Base-by-base conservation (phyloP, 768 basidiomycete species). In the Suillus fuscotomentosus region DNA sequence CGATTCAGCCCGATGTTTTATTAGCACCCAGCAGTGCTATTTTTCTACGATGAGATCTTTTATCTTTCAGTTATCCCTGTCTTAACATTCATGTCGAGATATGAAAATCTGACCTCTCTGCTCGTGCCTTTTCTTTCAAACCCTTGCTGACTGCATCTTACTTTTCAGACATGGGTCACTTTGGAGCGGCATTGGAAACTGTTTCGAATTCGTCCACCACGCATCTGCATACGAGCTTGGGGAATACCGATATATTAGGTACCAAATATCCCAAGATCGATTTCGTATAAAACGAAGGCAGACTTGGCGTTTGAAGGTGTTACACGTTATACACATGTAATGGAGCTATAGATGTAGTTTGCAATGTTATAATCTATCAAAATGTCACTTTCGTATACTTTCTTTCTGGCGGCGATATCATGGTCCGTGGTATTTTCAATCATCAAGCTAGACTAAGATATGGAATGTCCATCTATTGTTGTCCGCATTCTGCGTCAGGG, bases 51-150 rank as follows among this genome's bases (percentile, higher is more conserved):
- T 73, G 72, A 72, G 63, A 69, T 43, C 36, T 20, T 17, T 62
- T 39, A 66, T 51, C 60, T 22, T 67, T 73, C 72, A 72, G 72
- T 72, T 72, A 72, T 72, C 72, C 72, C 72, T 72, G 72, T 72
- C 72, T 72, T 73, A 72, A 72, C 67, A 47, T 39, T 31, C 50
- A 55, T 72, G 72, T 72, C 72, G 72, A 72, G 66, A 67, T 59
- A 4, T 65, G 59, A 65, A 65, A 51, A 61, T 54, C 66, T 67
- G 66, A 67, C 42, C 20, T 54, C 5, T 56, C 15, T 59, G 8
- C 56, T 27, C 5, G 39, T 22, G 15, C 11, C 6, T 39, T 57
- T 59, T 24, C 15, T 42, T 20, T 17, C 17, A 24, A 41, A 27
- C 34, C 17, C 17, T 59, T 11, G 3, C 39, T 59, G 11, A 59